A percentile compares a stretch with the other conserved stretches of the same genome.
Conservation (phyloP, 768 basidiomycete genomes). For the Piloderma croceum region DNA sequence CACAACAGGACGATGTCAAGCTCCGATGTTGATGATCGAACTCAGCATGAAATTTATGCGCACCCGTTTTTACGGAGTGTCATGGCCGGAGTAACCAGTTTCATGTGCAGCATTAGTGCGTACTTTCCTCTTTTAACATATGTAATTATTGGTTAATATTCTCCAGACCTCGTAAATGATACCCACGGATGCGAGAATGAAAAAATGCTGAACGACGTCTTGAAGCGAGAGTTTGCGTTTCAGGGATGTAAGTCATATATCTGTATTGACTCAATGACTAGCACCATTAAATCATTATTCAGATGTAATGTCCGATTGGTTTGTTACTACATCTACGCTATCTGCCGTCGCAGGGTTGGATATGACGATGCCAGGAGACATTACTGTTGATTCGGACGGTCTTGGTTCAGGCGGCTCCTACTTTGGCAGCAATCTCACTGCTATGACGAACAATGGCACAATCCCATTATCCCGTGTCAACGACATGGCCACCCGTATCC, state of each 20-base stretch:
- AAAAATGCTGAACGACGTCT: conserved; percentile 63
- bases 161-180: conserved; percentile 62
- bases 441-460: conserved; percentile 64
- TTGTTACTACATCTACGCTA: conserved; percentile 56
- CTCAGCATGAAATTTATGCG: conserved; percentile 69
- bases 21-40: conserved; percentile 76
- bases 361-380: conserved; percentile 70
- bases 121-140: conserved; percentile 20
- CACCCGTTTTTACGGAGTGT: conserved; percentile 67
- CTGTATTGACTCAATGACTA: neutral
- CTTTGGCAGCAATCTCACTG: conserved; percentile 65
- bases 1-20: conserved; percentile 47
- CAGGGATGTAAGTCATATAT: conserved; percentile 52
- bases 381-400: conserved; percentile 44
- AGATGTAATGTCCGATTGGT: conserved; percentile 75
- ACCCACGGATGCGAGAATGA: conserved; percentile 75
- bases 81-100: conserved; percentile 64
- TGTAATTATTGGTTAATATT: too few species aligned
- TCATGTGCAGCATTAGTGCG: conserved; percentile 77
- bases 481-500: conserved; percentile 82
- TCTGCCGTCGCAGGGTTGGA: conserved; percentile 59
- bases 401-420: too few species aligned
- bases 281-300: too few species aligned
- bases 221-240: conserved; percentile 73
- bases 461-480: conserved; percentile 61